Evolutionary conservation across 2,329 filamentous ascomycete genomes (phyloP).

Genomic region (Cyphellophora attinorum): DNA sequence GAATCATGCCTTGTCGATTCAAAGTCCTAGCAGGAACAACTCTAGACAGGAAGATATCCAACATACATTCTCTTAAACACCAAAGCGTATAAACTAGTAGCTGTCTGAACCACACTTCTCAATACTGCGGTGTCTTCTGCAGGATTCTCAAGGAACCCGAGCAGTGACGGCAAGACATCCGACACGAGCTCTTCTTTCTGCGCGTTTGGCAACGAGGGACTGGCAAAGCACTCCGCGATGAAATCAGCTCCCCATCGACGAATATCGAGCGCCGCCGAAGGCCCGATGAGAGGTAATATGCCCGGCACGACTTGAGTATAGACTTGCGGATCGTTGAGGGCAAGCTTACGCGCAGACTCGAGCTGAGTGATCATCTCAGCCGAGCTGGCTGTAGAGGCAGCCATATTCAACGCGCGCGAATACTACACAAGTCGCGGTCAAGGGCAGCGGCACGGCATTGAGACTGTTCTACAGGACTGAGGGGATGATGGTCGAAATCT

Average conservation of each 20-base stretch:
- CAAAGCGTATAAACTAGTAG: slow-evolving; percentile 85
- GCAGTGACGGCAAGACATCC: slow-evolving; percentile 67
- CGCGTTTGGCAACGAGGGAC: slow-evolving; percentile 65
- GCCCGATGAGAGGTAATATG: slow-evolving; percentile 81
- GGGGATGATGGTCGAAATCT: too few species aligned
- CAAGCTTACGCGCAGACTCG: slow-evolving; percentile 79
- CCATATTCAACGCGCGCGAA: slow-evolving; percentile 16
- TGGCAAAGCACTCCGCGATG: slow-evolving; percentile 88
- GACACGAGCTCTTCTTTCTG: slow-evolving; percentile 74
- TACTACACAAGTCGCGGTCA: too few species aligned
- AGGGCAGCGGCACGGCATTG: too few species aligned
- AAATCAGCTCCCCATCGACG: slow-evolving; percentile 96
- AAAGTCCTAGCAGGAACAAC: background rate
- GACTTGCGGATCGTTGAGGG: slow-evolving; percentile 74
- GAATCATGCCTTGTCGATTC: background rate
- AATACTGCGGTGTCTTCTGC: slow-evolving; percentile 71
- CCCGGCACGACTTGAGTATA: slow-evolving; percentile 88
- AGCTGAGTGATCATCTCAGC: slow-evolving; percentile 60
- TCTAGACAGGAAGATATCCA: background rate
- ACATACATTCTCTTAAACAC: slow-evolving; percentile 93
- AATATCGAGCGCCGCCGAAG: slow-evolving; percentile 64
- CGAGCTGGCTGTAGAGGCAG: slow-evolving; percentile 9
- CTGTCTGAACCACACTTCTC: slow-evolving; percentile 77
- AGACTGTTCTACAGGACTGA: too few species aligned
- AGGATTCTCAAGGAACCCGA: slow-evolving; percentile 59